These are phyloP conservation scores for Pseudevernia furfuracea DNA, from an alignment of 495 filamentous ascomycete genomes.

Conservation along the genomic window DNA sequence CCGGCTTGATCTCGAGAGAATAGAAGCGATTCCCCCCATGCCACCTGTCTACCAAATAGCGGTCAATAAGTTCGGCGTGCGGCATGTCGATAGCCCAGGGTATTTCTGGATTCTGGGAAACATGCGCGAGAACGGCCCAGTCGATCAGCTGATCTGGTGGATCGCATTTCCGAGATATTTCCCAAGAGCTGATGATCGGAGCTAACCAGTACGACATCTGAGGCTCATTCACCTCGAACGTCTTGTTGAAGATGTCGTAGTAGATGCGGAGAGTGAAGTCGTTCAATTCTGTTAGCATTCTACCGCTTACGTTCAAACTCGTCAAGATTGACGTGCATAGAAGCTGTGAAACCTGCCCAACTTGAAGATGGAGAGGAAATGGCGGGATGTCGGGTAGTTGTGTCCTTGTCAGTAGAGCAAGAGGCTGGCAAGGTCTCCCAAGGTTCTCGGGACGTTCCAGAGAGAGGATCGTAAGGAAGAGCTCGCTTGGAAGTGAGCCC, in stretches of 20 bases:
- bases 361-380: slow-evolving; percentile 65
- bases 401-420: slow-evolving; percentile 67
- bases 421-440: slow-evolving; percentile 50
- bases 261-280: slow-evolving; percentile 69
- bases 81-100: slow-evolving; percentile 48
- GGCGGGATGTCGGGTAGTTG: slow-evolving; percentile 54
- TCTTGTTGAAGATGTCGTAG: slow-evolving; percentile 83
- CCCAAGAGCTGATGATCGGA: slow-evolving; percentile 40
- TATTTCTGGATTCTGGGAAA: slow-evolving; percentile 45
- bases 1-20: slow-evolving; percentile 32
- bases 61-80: slow-evolving; percentile 51
- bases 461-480: slow-evolving; percentile 60
- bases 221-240: slow-evolving; percentile 53
- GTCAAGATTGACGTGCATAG: slow-evolving; percentile 33
- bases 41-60: slow-evolving; percentile 65
- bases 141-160: slow-evolving; percentile 48
- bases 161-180: slow-evolving; percentile 21
- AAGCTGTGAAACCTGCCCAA: slow-evolving; percentile 52
- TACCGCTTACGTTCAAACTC: slow-evolving; percentile 35
- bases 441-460: slow-evolving; percentile 53
- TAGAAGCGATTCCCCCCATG: slow-evolving; percentile 56
- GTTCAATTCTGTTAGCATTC: slow-evolving; percentile 47
- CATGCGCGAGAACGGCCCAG: slow-evolving; percentile 51
- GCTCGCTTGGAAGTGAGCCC: slow-evolving; percentile 42
- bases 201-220: slow-evolving; percentile 82